phyloP scores from a whole-genome alignment of 148 eudicot genomes.

The Amaranthus cruentus region DNA sequence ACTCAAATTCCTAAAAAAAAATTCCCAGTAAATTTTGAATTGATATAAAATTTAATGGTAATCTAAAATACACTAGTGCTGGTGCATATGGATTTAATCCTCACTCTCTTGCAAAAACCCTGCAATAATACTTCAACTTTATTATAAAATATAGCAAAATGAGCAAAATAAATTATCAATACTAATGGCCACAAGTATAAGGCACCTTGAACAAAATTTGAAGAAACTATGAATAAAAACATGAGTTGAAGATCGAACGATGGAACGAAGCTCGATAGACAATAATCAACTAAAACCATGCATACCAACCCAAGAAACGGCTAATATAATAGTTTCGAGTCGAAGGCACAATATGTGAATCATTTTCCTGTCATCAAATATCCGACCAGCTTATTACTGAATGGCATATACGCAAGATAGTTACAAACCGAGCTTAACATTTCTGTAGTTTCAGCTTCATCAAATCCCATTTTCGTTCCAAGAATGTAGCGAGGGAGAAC shows the following conservation, averaged over 20 bases:
- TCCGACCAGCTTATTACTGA: slow-evolving; percentile 11
- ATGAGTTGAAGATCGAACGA: neutral
- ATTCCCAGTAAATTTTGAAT: too few species aligned
- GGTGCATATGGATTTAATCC: too few species aligned
- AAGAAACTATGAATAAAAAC: too few species aligned
- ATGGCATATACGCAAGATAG: slow-evolving; percentile 6
- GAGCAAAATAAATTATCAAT: too few species aligned
- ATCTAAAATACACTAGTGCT: too few species aligned
- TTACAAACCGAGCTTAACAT: slow-evolving; percentile 16
- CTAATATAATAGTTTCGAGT: neutral
- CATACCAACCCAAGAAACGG: slow-evolving; percentile 11
- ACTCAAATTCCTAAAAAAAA: too few species aligned
- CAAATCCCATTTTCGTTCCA: neutral
- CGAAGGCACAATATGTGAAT: slow-evolving; percentile 1
- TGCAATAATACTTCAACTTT: too few species aligned
- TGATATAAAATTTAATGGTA: too few species aligned
- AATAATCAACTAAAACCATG: slow-evolving; percentile 4
- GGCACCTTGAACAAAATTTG: too few species aligned
- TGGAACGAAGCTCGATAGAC: neutral
- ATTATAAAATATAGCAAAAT: too few species aligned
- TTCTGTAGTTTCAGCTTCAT: slow-evolving; percentile 11
- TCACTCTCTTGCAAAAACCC: too few species aligned
- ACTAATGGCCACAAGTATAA: too few species aligned
- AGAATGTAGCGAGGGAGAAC: neutral
- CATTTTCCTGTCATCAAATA: neutral